Evolutionary conservation across 2,329 filamentous ascomycete genomes (phyloP).

Genomic region (Fusarium ambrosium): DNA sequence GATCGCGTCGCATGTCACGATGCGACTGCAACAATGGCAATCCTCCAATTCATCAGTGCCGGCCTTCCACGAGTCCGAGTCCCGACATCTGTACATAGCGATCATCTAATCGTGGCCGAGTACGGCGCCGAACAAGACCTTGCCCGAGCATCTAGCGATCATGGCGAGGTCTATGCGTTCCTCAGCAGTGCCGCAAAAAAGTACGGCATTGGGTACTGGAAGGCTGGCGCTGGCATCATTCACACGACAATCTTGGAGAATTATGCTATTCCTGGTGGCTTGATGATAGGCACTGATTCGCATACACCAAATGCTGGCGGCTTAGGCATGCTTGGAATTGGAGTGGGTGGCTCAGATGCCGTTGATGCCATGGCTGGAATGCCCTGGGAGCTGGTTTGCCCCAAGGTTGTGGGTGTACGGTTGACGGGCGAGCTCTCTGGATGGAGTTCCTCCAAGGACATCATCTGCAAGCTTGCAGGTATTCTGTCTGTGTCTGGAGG

Average conservation of each 20-base stretch:
- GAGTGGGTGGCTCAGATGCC: slow-evolving; percentile 62
- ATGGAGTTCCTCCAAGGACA: slow-evolving; percentile 53
- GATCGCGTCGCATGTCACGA: slow-evolving; percentile 59
- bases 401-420: slow-evolving; percentile 50
- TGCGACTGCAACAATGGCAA: slow-evolving; percentile 58
- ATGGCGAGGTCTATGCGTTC: slow-evolving; percentile 55
- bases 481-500: slow-evolving; percentile 52
- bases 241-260: slow-evolving; percentile 58
- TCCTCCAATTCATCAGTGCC: slow-evolving; percentile 58
- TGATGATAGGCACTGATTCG: slow-evolving; percentile 55
- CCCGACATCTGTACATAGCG: slow-evolving; percentile 57
- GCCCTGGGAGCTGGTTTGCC: slow-evolving; percentile 53
- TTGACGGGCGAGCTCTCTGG: slow-evolving; percentile 48
- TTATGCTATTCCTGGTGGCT: slow-evolving; percentile 53
- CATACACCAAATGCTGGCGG: slow-evolving; percentile 55
- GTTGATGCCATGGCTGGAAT: slow-evolving; percentile 57
- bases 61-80: slow-evolving; percentile 54
- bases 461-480: slow-evolving; percentile 54
- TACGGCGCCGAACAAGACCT: slow-evolving; percentile 23
- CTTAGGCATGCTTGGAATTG: slow-evolving; percentile 53
- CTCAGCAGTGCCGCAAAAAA: slow-evolving; percentile 57
- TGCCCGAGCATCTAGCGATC: not conserved
- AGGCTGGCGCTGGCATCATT: slow-evolving; percentile 54
- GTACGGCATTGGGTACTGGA: slow-evolving; percentile 60
- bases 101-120: slow-evolving; percentile 52